phyloP scores from a whole-genome alignment of 1,284 basidiomycete species.

The Rugosomyces carneus region DNA sequence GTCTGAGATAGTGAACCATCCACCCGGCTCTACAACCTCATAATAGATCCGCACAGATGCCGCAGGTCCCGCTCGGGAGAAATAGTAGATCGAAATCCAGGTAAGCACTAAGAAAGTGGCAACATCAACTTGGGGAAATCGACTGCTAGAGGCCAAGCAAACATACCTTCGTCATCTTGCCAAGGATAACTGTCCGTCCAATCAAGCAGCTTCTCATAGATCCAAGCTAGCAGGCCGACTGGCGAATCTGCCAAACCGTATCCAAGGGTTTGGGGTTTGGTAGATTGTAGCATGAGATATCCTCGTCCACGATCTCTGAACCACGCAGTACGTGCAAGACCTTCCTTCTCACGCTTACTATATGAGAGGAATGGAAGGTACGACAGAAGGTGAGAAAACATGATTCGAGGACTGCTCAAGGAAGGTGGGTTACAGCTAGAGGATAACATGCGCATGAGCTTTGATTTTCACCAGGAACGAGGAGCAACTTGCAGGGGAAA shows the following conservation, averaged over 20 bases:
- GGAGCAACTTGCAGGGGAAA: conserved; percentile 21
- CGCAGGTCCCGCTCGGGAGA: conserved; percentile 48
- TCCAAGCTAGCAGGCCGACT: conserved; percentile 50
- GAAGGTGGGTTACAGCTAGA: conserved; percentile 5
- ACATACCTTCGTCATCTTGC: conserved; percentile 43
- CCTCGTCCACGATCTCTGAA: conserved; percentile 31
- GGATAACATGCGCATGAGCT: background rate
- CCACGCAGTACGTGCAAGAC: conserved; percentile 26
- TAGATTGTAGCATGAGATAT: conserved; percentile 37
- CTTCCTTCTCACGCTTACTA: conserved; percentile 30
- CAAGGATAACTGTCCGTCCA: conserved; percentile 44
- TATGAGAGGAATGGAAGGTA: conserved; percentile 9
- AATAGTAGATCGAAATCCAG: conserved; percentile 56
- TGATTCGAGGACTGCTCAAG: conserved; percentile 6
- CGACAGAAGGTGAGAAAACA: conserved; percentile 18
- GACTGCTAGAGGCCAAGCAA: background rate
- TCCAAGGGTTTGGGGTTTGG: conserved; percentile 50
- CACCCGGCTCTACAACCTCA: conserved; percentile 25
- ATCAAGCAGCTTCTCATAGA: conserved; percentile 50
- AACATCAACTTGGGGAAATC: background rate
- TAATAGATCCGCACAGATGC: conserved; percentile 53
- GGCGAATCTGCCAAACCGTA: conserved; percentile 53
- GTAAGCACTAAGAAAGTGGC: conserved; percentile 37
- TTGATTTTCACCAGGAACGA: no score
- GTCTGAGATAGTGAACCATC: background rate